These are phyloP conservation scores for Leccinum fuscescens DNA, from an alignment of 1,284 basidiomycete species.

Conservation along the genomic window DNA sequence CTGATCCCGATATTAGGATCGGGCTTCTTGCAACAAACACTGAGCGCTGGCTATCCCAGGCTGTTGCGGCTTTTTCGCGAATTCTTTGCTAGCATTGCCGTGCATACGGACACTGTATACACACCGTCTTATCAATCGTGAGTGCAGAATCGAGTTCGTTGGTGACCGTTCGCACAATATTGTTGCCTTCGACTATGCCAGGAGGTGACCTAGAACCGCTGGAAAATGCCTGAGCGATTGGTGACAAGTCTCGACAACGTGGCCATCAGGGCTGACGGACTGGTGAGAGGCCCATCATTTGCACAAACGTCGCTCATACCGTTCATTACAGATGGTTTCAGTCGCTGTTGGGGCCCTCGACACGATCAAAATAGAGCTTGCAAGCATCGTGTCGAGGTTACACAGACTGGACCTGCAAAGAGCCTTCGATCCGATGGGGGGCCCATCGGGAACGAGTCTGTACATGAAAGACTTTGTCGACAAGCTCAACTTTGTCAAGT, in stretches of 20 bases:
- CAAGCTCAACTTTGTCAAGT: slow-evolving; percentile 77
- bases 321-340: slow-evolving; percentile 53
- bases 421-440: slow-evolving; percentile 58
- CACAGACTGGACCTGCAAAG: slow-evolving; percentile 83
- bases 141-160: slow-evolving; percentile 34
- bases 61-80: slow-evolving; percentile 90
- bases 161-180: no score
- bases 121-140: slow-evolving; percentile 81
- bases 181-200: no score
- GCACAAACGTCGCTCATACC: neutral
- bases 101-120: slow-evolving; percentile 93
- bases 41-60: slow-evolving; percentile 82
- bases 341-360: slow-evolving; percentile 77
- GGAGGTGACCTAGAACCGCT: no score
- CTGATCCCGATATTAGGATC: slow-evolving; percentile 50
- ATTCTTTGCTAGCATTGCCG: slow-evolving; percentile 91
- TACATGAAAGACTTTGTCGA: slow-evolving; percentile 91
- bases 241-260: slow-evolving; percentile 65
- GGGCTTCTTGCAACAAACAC: slow-evolving; percentile 81
- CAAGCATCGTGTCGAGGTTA: slow-evolving; percentile 73
- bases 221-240: no score
- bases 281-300: slow-evolving; percentile 50
- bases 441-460: slow-evolving; percentile 70
- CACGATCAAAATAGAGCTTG: slow-evolving; percentile 77
- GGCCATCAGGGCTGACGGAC: slow-evolving; percentile 55